Evolutionary conservation across 331 rosid species (phyloP).

Genomic region (Malus hybrid): DNA sequence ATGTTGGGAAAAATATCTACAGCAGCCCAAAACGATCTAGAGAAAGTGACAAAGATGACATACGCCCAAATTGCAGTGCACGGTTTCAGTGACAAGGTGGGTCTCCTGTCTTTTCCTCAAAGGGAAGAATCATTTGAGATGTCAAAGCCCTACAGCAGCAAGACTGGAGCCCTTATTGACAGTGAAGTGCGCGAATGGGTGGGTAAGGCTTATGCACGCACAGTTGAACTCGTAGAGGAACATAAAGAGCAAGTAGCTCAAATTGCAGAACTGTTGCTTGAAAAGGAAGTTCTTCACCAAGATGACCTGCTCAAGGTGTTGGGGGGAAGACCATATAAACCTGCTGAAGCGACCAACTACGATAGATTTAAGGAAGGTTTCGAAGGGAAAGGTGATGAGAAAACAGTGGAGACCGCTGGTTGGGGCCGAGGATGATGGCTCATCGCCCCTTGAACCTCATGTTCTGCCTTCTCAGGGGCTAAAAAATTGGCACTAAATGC

Average conservation of each 20-base stretch:
- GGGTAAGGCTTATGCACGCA: conserved; percentile 49
- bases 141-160: conserved; percentile 73
- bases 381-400: conserved; percentile 32
- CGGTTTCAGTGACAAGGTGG: conserved; percentile 90
- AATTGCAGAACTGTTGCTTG: conserved; percentile 79
- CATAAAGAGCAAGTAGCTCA: conserved; percentile 69
- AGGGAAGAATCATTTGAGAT: conserved; percentile 49
- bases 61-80: conserved; percentile 84
- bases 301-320: conserved; percentile 53
- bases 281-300: conserved; percentile 86
- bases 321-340: conserved; percentile 68
- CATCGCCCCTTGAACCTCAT: conserved; percentile 65
- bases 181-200: conserved; percentile 80
- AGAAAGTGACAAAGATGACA: conserved; percentile 87
- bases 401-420: conserved; percentile 30
- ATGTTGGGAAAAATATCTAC: conserved; percentile 72
- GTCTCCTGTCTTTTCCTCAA: conserved; percentile 77
- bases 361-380: conserved; percentile 66
- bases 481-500: not conserved
- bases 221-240: conserved; percentile 49
- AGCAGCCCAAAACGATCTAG: conserved; percentile 87
- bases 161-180: conserved; percentile 74
- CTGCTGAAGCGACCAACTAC: conserved; percentile 45
- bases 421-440: conserved; percentile 36
- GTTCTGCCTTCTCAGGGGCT: conserved; percentile 52